Conservation (phyloP, 2,329 filamentous ascomycete genomes). For the Microthyrium microscopicum region DNA sequence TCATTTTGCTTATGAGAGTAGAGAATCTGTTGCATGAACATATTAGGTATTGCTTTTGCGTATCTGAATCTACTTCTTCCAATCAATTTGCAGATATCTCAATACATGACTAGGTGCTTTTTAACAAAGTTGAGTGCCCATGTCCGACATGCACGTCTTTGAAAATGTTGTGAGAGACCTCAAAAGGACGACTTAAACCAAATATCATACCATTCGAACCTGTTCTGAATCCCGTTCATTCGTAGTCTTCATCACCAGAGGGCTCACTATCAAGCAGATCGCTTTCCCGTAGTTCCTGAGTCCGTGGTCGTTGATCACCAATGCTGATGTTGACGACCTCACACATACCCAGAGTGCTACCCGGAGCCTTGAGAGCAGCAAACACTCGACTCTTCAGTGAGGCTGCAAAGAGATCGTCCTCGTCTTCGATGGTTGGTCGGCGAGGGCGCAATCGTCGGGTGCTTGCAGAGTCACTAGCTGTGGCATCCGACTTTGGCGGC, state of each 20-base stretch:
- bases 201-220: too few relatives aligned
- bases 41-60: too few relatives aligned
- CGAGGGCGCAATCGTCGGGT: constrained; percentile 6
- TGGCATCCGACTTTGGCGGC: constrained; percentile 10
- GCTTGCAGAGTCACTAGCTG: not conserved
- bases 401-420: not conserved
- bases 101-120: too few relatives aligned
- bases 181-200: too few relatives aligned
- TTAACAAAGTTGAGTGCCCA: too few relatives aligned
- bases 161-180: too few relatives aligned
- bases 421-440: not conserved
- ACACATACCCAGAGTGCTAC: constrained; percentile 53
- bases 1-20: too few relatives aligned
- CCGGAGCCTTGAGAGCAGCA: constrained; percentile 12
- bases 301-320: constrained; percentile 58
- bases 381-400: constrained; percentile 10
- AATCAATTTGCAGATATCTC: too few relatives aligned
- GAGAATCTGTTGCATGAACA: too few relatives aligned
- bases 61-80: too few relatives aligned
- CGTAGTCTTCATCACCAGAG: constrained; percentile 39
- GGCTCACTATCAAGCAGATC: constrained; percentile 52
- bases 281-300: constrained; percentile 50
- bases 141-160: too few relatives aligned
- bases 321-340: constrained; percentile 53
- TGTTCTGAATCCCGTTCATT: too few relatives aligned